A percentile compares a stretch with the other conserved stretches of the same genome.
Conservation (phyloP, 2,329 filamentous ascomycete genomes). For the Penicillium aurantiogriseum region DNA sequence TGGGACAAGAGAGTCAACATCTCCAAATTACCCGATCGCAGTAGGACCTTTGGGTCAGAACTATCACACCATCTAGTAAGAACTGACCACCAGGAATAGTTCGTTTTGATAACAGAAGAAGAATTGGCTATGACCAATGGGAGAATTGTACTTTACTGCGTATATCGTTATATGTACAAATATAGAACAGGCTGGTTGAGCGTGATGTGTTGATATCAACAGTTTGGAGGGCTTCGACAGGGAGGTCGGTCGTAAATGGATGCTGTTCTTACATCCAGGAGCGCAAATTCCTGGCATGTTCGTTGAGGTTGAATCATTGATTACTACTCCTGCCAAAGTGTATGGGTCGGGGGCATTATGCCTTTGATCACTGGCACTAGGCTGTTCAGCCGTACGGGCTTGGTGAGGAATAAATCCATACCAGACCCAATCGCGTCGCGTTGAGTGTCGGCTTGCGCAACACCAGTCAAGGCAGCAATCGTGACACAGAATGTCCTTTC, state of each 20-base stretch:
- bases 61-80: neutral
- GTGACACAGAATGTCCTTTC: slow-evolving; percentile 6
- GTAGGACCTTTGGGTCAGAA: neutral
- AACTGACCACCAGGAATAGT: neutral
- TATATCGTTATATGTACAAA: neutral
- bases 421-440: slow-evolving; percentile 31
- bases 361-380: slow-evolving; percentile 4
- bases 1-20: neutral
- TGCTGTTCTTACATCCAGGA: neutral
- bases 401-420: slow-evolving; percentile 33
- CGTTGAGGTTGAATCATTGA: neutral
- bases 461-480: slow-evolving; percentile 30
- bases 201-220: neutral
- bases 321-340: neutral
- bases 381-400: slow-evolving; percentile 23
- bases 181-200: neutral
- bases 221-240: too few relatives aligned
- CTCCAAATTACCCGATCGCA: neutral
- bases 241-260: neutral
- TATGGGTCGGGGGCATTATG: neutral
- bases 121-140: neutral
- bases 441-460: slow-evolving; percentile 28
- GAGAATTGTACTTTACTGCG: neutral
- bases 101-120: neutral
- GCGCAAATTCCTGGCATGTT: neutral